A percentile compares a stretch with the other conserved stretches of the same genome.
phyloP scores from a whole-genome alignment of 2,329 filamentous ascomycete genomes.

The Trichoderma gracile region DNA sequence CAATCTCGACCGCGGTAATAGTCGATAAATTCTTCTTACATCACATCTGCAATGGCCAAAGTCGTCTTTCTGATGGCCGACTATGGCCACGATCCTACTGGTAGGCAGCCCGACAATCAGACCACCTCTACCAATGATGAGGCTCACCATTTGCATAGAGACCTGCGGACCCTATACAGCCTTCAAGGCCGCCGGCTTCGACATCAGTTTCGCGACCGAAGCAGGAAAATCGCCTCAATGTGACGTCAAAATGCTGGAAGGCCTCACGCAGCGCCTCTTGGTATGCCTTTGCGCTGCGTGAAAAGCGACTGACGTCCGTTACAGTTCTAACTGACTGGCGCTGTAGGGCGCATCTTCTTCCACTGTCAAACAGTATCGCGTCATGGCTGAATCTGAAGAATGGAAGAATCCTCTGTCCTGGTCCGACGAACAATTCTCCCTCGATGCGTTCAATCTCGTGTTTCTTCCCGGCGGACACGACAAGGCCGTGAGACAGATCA shows the following conservation, averaged over 20 bases:
- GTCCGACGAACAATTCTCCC: conserved; percentile 46
- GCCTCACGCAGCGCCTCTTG: conserved; percentile 51
- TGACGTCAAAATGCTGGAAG: conserved; percentile 52
- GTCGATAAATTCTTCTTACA: no score
- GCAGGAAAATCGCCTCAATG: conserved; percentile 49
- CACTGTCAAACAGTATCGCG: conserved; percentile 45
- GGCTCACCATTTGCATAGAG: conserved; percentile 39
- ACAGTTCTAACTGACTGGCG: neutral
- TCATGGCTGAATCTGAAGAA: conserved; percentile 46
- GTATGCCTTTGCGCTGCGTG: conserved; percentile 36
- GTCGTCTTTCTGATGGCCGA: conserved; percentile 54
- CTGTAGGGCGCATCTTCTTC: conserved; percentile 46
- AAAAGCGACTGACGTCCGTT: neutral
- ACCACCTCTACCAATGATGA: neutral
- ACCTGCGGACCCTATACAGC: conserved; percentile 51
- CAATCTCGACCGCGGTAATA: no score
- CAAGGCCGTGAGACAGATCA: conserved; percentile 52
- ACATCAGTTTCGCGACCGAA: conserved; percentile 53
- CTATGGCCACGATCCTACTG: conserved; percentile 57
- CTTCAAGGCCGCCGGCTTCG: conserved; percentile 51
- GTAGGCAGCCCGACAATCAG: conserved; percentile 33
- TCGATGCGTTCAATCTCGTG: conserved; percentile 50
- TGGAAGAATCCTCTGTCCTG: conserved; percentile 48
- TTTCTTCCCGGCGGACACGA: conserved; percentile 57
- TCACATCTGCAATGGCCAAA: conserved; percentile 34